Conservation (phyloP, 129 eudicot species). For the Calendula officinalis region DNA sequence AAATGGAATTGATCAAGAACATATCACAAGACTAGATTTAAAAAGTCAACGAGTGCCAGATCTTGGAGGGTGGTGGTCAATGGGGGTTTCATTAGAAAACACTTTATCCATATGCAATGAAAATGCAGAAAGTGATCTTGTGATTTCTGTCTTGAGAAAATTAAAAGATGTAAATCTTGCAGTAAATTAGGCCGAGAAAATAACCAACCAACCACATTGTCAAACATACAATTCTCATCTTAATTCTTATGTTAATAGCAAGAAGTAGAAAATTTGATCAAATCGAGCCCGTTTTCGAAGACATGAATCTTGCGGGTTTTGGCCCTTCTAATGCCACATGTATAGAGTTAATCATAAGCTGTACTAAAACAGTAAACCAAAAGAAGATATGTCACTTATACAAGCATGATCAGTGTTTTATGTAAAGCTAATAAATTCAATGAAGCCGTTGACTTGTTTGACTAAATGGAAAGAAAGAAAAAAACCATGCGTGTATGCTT, state of each 20-base stretch:
- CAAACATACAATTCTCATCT: constrained; percentile 76
- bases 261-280: constrained; percentile 53
- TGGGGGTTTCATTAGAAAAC: constrained; percentile 70
- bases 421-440: constrained; percentile 69
- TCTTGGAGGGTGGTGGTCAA: constrained; percentile 62
- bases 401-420: constrained; percentile 97
- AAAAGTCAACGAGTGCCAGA: constrained; percentile 43
- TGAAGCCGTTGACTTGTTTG: constrained; percentile 80
- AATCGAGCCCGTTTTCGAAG: constrained; percentile 63
- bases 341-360: constrained; percentile 55
- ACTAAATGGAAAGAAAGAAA: constrained; percentile 62
- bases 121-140: constrained; percentile 44
- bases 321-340: constrained; percentile 59
- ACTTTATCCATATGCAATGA: constrained; percentile 50
- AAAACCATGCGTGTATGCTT: constrained; percentile 93
- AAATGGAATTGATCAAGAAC: constrained; percentile 33
- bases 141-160: constrained; percentile 64
- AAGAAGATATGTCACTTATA: constrained; percentile 75
- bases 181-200: constrained; percentile 63
- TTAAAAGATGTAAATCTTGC: constrained; percentile 62
- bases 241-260: constrained; percentile 74
- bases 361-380: constrained; percentile 54
- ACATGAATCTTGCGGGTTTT: constrained; percentile 82
- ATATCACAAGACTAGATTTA: constrained; percentile 33
- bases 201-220: constrained; percentile 49